Base-by-base conservation (phyloP, 257 asterid genomes). In the Nicotiana benthamiana region DNA sequence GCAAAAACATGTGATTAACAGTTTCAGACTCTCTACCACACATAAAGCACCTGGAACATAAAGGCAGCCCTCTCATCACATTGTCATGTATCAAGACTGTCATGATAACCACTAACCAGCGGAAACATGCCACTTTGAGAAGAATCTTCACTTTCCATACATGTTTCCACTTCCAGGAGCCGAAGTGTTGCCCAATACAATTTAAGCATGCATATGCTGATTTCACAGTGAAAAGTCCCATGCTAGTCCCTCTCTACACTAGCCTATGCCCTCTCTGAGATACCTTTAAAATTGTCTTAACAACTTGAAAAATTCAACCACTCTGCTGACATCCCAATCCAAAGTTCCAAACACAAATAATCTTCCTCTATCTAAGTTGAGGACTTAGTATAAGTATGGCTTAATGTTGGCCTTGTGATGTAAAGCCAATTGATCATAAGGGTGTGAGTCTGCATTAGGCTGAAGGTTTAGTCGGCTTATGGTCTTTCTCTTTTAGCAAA, bases 171-270 rank as follows among this genome's bases (percentile, higher is more conserved):
- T 65, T 51, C 75, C 75, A 32, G 34, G 26, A 36, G 51, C 27
- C 43, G 17, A 65, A 32, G 34, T 17, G 20, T 6, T 65, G 75
- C 75, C 27, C 16, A 4, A 48, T 65, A 30, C 43, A 17, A 48
- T 65, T 65, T 65, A 65, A 65, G 34, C 75, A 15, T 65, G 75
- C 51, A 65, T 65, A 65, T 57, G 75, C 51, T 30, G 75, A 65
- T 28, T 46, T 43, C 24, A 64, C 74, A 64, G 46, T 64, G 74
- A 64, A 64, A 32, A 24, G 18, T 65, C 75, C 52, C 34, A 24
- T 32, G 10, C 51, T 65, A 32, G 9, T 17, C 27, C 27, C 2
- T 10, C 26, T 48, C 51, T 36, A 36, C 27, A 32, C 75, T 48
- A 65, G 75, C 75, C 27, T 65, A 65, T 17, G 8, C 75, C n/a